These are phyloP conservation scores for Austroboletus niveus DNA, from an alignment of 1,284 basidiomycete species.

Conservation along the genomic window DNA sequence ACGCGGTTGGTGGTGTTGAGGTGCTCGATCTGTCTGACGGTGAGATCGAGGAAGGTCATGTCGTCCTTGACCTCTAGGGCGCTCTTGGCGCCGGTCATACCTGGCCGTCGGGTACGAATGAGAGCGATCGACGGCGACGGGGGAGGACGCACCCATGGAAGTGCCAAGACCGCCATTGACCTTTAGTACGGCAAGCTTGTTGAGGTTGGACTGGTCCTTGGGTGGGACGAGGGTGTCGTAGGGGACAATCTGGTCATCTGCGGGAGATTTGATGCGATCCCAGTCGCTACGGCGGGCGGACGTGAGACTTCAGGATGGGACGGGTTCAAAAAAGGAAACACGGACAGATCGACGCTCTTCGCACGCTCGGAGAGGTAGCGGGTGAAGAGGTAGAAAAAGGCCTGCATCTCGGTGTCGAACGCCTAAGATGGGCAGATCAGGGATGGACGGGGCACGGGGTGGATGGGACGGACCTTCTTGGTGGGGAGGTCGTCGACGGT, in stretches of 20 bases:
- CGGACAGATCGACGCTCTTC: constrained; percentile 92
- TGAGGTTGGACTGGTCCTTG: constrained; percentile 70
- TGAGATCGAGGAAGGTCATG: constrained; percentile 99
- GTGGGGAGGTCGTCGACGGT: constrained; percentile 77
- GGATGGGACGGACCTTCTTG: constrained; percentile 66
- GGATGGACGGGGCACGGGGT: constrained; percentile 1
- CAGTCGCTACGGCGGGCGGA: constrained; percentile 67
- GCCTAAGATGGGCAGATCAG: constrained; percentile 50
- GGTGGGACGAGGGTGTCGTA: constrained; percentile 74
- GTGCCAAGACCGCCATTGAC: constrained; percentile 99
- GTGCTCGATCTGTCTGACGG: constrained; percentile 95
- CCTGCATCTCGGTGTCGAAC: constrained; percentile 98
- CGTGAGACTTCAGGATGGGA: constrained; percentile 7
- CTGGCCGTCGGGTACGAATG: constrained; percentile 35
- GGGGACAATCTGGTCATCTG: constrained; percentile 88
- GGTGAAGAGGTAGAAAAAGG: constrained; percentile 99
- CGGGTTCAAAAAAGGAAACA: constrained; percentile 26
- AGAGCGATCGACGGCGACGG: neutral
- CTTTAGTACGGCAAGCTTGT: constrained; percentile 98
- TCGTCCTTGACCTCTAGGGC: constrained; percentile 93
- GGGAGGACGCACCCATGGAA: constrained; percentile 73
- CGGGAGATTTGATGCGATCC: constrained; percentile 97
- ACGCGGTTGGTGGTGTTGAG: constrained; percentile 71
- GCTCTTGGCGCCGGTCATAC: constrained; percentile 92
- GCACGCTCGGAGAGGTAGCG: constrained; percentile 96